A percentile compares a stretch with the other conserved stretches of the same genome.
These are phyloP conservation scores for Penicillium arizonense DNA, from an alignment of 495 filamentous ascomycete genomes.

Conservation along the genomic window DNA sequence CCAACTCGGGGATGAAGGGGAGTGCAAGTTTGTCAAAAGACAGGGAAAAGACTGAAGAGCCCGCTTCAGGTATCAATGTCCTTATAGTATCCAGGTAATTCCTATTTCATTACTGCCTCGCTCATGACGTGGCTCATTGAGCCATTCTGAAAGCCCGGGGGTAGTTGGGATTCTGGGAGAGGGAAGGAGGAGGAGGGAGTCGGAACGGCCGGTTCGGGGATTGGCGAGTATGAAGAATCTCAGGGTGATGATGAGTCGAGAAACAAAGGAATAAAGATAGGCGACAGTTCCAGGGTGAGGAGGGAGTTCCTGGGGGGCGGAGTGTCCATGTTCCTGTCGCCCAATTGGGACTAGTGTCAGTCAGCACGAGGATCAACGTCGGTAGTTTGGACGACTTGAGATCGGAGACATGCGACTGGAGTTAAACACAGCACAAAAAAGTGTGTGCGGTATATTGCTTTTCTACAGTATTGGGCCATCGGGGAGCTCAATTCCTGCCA, in stretches of 20 bases:
- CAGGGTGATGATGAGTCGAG: not conserved
- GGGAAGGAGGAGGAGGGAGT: slow-evolving; percentile 1
- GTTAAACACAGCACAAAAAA: too few relatives aligned
- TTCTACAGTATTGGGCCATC: too few relatives aligned
- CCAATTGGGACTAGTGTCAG: slow-evolving; percentile 21
- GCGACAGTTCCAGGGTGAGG: slow-evolving; percentile 2
- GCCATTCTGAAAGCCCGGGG: slow-evolving; percentile 30
- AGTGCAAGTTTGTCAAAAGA: not conserved
- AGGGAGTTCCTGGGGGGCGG: slow-evolving; percentile 12
- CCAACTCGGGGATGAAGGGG: not conserved
- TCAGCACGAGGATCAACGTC: slow-evolving; percentile 2
- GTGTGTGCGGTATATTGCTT: too few relatives aligned
- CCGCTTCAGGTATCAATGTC: slow-evolving; percentile 23
- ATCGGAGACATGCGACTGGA: too few relatives aligned
- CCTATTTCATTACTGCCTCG: slow-evolving; percentile 27
- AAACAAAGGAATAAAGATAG: slow-evolving; percentile 7
- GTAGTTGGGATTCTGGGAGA: slow-evolving; percentile 9
- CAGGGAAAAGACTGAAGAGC: slow-evolving; percentile 15
- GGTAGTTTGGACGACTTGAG: too few relatives aligned
- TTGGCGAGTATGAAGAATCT: not conserved
- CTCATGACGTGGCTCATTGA: slow-evolving; percentile 33
- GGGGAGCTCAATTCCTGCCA: too few relatives aligned
- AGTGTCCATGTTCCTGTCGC: slow-evolving; percentile 7
- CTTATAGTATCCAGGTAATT: slow-evolving; percentile 21
- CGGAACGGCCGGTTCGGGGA: slow-evolving; percentile 2